Evolutionary conservation across 2,329 filamentous ascomycete genomes (phyloP).

Genomic region (Cordyceps farinosa): DNA sequence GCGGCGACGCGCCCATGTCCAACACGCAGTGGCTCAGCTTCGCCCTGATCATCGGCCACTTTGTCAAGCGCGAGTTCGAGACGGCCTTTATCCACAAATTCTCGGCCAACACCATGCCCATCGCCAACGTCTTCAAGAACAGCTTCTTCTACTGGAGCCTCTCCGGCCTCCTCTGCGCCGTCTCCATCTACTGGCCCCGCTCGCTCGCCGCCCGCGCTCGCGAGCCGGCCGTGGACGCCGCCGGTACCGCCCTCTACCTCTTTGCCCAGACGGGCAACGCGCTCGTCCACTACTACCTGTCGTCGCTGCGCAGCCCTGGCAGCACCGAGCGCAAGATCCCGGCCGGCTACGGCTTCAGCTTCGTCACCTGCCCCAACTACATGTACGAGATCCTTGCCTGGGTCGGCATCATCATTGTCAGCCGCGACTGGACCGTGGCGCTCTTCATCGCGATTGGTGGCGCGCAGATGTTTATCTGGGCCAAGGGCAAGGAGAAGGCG

Average conservation of each 20-base stretch:
- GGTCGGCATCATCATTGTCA: slow-evolving; percentile 76
- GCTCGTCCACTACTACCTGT: slow-evolving; percentile 73
- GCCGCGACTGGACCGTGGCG: slow-evolving; percentile 71
- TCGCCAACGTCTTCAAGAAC: slow-evolving; percentile 90
- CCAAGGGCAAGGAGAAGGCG: slow-evolving; percentile 82
- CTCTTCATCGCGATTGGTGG: slow-evolving; percentile 72
- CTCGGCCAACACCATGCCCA: slow-evolving; percentile 90
- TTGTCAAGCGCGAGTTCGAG: slow-evolving; percentile 91
- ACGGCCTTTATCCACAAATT: slow-evolving; percentile 95
- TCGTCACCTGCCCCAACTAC: slow-evolving; percentile 97
- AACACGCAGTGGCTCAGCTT: slow-evolving; percentile 71
- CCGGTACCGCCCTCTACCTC: slow-evolving; percentile 67
- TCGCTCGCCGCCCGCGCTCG: slow-evolving; percentile 59
- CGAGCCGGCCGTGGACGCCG: slow-evolving; percentile 53
- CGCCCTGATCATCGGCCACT: slow-evolving; percentile 74
- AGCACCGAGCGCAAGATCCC: slow-evolving; percentile 88
- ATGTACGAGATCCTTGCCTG: slow-evolving; percentile 88
- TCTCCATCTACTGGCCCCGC: slow-evolving; percentile 77
- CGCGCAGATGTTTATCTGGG: slow-evolving; percentile 83
- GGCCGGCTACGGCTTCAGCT: slow-evolving; percentile 73
- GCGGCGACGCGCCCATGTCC: slow-evolving; percentile 49
- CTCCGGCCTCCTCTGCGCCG: slow-evolving; percentile 75
- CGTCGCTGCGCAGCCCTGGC: slow-evolving; percentile 71
- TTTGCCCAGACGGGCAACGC: slow-evolving; percentile 80
- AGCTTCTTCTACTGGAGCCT: slow-evolving; percentile 89